phyloP scores from a whole-genome alignment of 208 protist species.

The Porcisia hertigi region DNA sequence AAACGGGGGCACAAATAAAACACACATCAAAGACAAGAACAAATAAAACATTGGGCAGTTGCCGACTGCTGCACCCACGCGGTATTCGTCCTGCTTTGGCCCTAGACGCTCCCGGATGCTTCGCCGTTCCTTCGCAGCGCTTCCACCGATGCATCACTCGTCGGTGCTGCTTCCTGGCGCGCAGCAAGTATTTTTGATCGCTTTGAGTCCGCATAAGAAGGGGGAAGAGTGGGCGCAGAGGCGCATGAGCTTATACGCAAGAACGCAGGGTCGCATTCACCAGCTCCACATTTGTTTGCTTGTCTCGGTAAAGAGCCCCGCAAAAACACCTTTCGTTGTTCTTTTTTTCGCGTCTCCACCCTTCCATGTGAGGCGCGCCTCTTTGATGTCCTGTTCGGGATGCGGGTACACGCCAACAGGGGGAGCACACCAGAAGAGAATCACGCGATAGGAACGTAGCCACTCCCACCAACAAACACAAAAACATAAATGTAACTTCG shows the following conservation, averaged over 20 bases:
- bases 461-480: too few relatives aligned
- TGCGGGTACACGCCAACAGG: too few relatives aligned
- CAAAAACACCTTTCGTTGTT: not conserved
- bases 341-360: not conserved
- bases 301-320: not conserved
- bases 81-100: not conserved
- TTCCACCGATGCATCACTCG: not conserved
- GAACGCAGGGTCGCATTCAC: not conserved
- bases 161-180: not conserved
- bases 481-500: too few relatives aligned
- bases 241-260: not conserved
- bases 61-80: too few relatives aligned
- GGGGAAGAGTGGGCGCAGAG: not conserved
- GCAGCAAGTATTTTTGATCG: not conserved
- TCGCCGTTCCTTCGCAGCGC: not conserved
- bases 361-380: not conserved
- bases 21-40: too few relatives aligned
- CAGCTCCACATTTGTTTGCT: not conserved
- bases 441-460: too few relatives aligned
- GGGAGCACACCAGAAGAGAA: too few relatives aligned
- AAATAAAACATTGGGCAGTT: too few relatives aligned
- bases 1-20: too few relatives aligned
- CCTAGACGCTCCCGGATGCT: not conserved
- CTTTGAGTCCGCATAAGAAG: not conserved
- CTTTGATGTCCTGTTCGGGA: not conserved